Conservation (phyloP, 495 filamentous ascomycete species). For the Delitschia confertaspora region DNA sequence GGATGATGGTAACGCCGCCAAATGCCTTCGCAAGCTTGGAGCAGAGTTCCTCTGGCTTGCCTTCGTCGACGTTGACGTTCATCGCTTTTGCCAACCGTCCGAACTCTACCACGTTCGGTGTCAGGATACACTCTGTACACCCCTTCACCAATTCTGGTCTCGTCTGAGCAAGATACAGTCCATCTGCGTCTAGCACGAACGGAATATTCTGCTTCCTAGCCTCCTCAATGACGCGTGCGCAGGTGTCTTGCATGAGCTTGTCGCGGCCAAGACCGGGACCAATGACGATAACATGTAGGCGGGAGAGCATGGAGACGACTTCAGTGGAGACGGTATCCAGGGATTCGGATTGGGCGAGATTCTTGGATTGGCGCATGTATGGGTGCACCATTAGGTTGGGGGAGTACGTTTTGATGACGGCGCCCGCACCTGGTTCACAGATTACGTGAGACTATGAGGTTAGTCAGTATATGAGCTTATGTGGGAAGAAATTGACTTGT, state of each 20-base stretch:
- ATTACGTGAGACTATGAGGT: constrained; percentile 77
- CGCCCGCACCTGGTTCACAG: constrained; percentile 75
- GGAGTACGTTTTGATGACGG: constrained; percentile 94
- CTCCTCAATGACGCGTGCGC: constrained; percentile 66
- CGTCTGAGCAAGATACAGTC: constrained; percentile 64
- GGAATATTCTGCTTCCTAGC: constrained; percentile 66
- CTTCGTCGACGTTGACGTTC: constrained; percentile 50
- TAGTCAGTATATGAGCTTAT: constrained; percentile 1
- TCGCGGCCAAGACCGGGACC: constrained; percentile 90
- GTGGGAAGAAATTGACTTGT: constrained; percentile 5
- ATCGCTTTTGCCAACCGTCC: constrained; percentile 63
- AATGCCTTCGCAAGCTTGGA: constrained; percentile 65
- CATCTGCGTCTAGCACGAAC: constrained; percentile 89
- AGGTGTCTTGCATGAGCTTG: constrained; percentile 79
- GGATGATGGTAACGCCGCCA: constrained; percentile 80
- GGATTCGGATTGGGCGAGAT: constrained; percentile 37
- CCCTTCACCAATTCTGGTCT: constrained; percentile 69
- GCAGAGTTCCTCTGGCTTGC: constrained; percentile 50
- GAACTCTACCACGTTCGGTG: constrained; percentile 93
- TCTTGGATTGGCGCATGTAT: constrained; percentile 69
- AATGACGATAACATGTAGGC: constrained; percentile 87
- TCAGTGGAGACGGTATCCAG: constrained; percentile 49
- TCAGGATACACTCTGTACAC: constrained; percentile 78
- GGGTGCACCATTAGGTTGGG: constrained; percentile 99
- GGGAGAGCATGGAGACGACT: constrained; percentile 70